These are phyloP conservation scores for Clausena lansium DNA, from an alignment of 345 rosid species.

Conservation along the genomic window DNA sequence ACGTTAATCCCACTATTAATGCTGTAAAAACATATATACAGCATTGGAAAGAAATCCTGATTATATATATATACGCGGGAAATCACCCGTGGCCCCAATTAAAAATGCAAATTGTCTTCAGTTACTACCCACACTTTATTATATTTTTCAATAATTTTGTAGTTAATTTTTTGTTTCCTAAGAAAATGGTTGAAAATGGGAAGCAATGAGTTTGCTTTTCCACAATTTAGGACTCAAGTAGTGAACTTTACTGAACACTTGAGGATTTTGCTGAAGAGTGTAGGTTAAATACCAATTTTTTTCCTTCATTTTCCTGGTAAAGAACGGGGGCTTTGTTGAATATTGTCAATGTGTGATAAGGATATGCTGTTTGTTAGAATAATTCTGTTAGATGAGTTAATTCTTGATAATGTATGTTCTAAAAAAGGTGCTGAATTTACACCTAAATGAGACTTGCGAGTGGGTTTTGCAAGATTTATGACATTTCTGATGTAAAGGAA, in stretches of 20 bases:
- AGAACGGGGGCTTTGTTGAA: neutral
- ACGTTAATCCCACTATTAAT: too few relatives aligned
- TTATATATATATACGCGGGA: too few relatives aligned
- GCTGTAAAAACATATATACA: too few relatives aligned
- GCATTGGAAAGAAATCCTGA: too few relatives aligned
- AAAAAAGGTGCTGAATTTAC: neutral
- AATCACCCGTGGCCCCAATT: too few relatives aligned
- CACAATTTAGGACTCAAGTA: neutral
- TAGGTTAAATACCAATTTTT: neutral
- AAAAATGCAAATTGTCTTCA: too few relatives aligned
- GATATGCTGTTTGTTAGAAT: neutral
- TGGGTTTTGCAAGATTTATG: neutral
- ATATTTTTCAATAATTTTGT: neutral
- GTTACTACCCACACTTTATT: too few relatives aligned
- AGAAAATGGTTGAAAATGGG: neutral
- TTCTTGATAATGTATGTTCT: neutral
- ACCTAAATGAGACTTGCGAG: neutral
- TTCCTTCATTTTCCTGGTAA: neutral
- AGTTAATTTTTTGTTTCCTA: neutral
- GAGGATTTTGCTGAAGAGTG: neutral
- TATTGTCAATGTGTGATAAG: neutral
- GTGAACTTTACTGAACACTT: neutral
- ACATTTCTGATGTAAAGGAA: neutral
- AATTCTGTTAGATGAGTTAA: neutral
- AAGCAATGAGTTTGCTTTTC: neutral